Evolutionary conservation across 2,329 filamentous ascomycete genomes (phyloP).

Genomic region (Thermomyces lanuginosus): DNA sequence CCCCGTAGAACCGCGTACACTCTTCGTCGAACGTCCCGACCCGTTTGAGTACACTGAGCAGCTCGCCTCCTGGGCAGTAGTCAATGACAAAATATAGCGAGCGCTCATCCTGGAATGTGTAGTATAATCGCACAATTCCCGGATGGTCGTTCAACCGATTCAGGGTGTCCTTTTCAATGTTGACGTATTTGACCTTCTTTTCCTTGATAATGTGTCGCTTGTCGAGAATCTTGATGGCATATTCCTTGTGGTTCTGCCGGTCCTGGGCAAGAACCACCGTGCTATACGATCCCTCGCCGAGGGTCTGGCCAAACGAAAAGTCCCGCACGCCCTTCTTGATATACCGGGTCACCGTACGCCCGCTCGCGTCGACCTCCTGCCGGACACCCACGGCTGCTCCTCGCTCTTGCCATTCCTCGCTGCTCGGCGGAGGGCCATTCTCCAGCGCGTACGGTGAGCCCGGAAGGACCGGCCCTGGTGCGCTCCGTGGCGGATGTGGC

Average conservation of each 20-base stretch:
- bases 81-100: slow-evolving; percentile 96
- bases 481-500: slow-evolving; percentile 49
- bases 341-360: slow-evolving; percentile 62
- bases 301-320: slow-evolving; percentile 77
- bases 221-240: slow-evolving; percentile 94
- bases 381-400: slow-evolving; percentile 75
- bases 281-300: slow-evolving; percentile 95
- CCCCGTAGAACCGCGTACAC: slow-evolving; percentile 84
- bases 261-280: slow-evolving; percentile 88
- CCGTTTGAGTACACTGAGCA: slow-evolving; percentile 84
- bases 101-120: slow-evolving; percentile 93
- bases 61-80: slow-evolving; percentile 77
- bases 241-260: slow-evolving; percentile 84
- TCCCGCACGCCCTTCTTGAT: slow-evolving; percentile 97
- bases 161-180: slow-evolving; percentile 96
- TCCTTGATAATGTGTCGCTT: slow-evolving; percentile 99
- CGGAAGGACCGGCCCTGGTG: slow-evolving; percentile 18
- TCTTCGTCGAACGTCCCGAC: slow-evolving; percentile 90
- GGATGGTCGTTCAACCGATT: slow-evolving; percentile 94
- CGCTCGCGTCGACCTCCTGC: slow-evolving; percentile 71
- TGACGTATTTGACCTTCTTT: slow-evolving; percentile 99
- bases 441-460: slow-evolving; percentile 39
- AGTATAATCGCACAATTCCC: slow-evolving; percentile 89
- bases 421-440: slow-evolving; percentile 45
- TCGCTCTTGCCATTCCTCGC: slow-evolving; percentile 89